Conservation (phyloP, 208 protist species). For the Polymyxa betae region DNA sequence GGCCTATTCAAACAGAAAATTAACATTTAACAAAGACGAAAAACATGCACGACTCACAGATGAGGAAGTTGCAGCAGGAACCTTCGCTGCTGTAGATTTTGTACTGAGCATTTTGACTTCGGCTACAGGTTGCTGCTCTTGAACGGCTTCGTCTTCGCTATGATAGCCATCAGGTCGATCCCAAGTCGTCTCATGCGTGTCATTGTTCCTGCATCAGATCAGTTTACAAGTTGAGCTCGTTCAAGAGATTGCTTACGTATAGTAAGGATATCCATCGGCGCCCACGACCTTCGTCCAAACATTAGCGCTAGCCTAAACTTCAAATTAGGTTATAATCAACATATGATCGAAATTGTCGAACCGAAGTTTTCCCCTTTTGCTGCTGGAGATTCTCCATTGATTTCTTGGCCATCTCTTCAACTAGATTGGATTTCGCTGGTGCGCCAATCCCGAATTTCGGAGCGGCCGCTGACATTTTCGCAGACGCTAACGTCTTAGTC, state of each 20-base stretch:
- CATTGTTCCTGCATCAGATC: neutral
- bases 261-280: constrained; percentile 44
- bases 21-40: neutral
- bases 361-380: neutral
- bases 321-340: neutral
- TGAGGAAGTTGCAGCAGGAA: neutral
- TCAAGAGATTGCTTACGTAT: neutral
- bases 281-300: constrained; percentile 20
- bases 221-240: neutral
- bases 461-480: neutral
- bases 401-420: constrained; percentile 16
- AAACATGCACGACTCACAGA: neutral
- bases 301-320: neutral
- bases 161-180: constrained; percentile 1
- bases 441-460: neutral
- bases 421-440: neutral
- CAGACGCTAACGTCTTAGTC: neutral
- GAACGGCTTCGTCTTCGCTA: neutral
- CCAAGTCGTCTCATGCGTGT: constrained; percentile 34
- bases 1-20: neutral
- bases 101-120: neutral
- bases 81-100: neutral
- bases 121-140: no score
- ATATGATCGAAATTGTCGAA: neutral
- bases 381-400: neutral